Evolutionary conservation across 345 rosid genomes (phyloP), one percentile per base, ranked within the genome.

Genomic region (Salix udensis): DNA sequence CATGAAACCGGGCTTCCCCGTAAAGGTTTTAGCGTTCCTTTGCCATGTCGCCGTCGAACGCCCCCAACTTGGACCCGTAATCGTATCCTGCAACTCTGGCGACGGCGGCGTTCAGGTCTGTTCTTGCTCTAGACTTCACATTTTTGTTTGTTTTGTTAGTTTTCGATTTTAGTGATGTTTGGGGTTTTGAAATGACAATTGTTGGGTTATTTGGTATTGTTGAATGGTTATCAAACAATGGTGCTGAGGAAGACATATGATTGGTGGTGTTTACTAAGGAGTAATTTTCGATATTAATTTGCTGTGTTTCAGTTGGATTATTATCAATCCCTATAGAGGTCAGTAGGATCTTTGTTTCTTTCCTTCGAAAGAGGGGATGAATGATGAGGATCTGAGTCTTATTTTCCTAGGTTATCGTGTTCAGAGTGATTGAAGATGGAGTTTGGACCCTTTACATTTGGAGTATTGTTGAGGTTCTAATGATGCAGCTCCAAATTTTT

Each of bases 61-160:
- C 62, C 87, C 91, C 24, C 86, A 81, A 39, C 84, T 71, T 42
- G 92, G 87, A 30, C 96, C 97, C 2, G 67, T 93, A 58, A 79
- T 96, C 72, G 80, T 87, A 69, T 93, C 94, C 40, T 93, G 89
- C 74, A 74, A 73, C 24, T 81, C 97, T 73, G 87, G 88, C 60
- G 94, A 91, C 23, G 99, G 99, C 78, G 99, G 97, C 82, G 87
- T 96, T 55, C 99, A 96, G 98, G 99, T 96, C 40, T 31, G 53
- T 34, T 28, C 48, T 68, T 23, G 75, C 50, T 28, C 39, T 53
- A 28, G 24, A 40, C 68, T 34, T 19, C 39, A 37, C 24, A n/a
- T n/a, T 8, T 12, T 50, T 2, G 9, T 26, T 52, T 30, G 26
- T 8, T 64, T 46, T 39, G 46, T 50, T 73, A 26, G 39, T 4